These are phyloP conservation scores for Medicago arabica DNA, from an alignment of 306 rosid genomes.

Conservation along the genomic window DNA sequence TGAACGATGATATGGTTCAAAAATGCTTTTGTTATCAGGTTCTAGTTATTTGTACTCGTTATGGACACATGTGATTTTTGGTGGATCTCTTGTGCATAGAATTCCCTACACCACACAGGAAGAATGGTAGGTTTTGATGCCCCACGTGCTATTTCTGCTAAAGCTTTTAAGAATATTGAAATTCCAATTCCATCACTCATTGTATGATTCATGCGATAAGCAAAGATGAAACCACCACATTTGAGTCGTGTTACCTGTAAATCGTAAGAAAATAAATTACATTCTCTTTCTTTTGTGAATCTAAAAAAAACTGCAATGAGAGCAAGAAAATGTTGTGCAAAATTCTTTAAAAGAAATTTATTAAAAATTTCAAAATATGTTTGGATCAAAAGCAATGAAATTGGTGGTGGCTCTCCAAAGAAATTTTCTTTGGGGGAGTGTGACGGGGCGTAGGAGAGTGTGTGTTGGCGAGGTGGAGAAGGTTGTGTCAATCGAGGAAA, in stretches of 20 bases:
- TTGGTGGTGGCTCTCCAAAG: too few species aligned
- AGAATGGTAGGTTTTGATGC: slow-evolving; percentile 28
- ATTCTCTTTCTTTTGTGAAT: too few species aligned
- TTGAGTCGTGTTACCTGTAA: slow-evolving; percentile 24
- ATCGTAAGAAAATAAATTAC: too few species aligned
- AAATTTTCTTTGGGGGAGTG: too few species aligned
- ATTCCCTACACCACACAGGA: slow-evolving; percentile 33
- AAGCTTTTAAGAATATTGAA: neutral
- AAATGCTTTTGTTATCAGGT: neutral
- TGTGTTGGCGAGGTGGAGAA: too few species aligned
- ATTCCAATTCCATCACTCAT: slow-evolving; percentile 32
- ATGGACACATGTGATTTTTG: slow-evolving; percentile 17
- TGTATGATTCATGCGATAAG: neutral
- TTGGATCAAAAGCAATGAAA: too few species aligned
- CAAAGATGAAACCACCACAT: slow-evolving; percentile 39
- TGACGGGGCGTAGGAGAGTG: too few species aligned
- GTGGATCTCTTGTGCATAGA: slow-evolving; percentile 34
- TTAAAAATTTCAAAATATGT: too few species aligned
- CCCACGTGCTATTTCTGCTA: slow-evolving; percentile 16
- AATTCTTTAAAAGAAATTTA: too few species aligned
- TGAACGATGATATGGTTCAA: slow-evolving; percentile 3
- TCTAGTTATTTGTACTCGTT: slow-evolving; percentile 20
- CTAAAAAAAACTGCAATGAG: too few species aligned
- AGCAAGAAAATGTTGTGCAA: too few species aligned
- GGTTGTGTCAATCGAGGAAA: too few species aligned